Evolutionary conservation across 1,284 basidiomycete species (phyloP).

Genomic region (Mycena citricolor): DNA sequence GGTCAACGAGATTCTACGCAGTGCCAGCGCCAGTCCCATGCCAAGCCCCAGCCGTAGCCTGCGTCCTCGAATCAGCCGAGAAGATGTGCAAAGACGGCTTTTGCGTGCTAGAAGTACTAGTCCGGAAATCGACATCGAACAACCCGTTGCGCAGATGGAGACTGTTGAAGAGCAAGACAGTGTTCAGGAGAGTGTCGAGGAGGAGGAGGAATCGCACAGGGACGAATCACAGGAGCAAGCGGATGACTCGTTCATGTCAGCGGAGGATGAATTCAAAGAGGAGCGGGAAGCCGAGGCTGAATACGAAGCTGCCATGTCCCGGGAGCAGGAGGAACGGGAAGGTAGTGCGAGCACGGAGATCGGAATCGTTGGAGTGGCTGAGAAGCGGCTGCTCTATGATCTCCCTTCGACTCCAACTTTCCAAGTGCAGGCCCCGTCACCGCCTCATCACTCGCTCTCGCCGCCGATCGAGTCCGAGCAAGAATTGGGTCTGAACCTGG

Average conservation of each 20-base stretch:
- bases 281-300: constrained; percentile 22
- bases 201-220: constrained; percentile 24
- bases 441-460: neutral
- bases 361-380: constrained; percentile 45
- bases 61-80: constrained; percentile 49
- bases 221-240: constrained; percentile 39
- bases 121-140: constrained; percentile 12
- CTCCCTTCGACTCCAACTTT: constrained; percentile 3
- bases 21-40: constrained; percentile 1
- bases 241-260: too few relatives aligned
- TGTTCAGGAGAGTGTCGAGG: constrained; percentile 30
- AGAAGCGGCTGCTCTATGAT: constrained; percentile 36
- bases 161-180: constrained; percentile 26
- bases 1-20: neutral
- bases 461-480: constrained; percentile 6
- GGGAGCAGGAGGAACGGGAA: constrained; percentile 5
- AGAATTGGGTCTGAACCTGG: constrained; percentile 39
- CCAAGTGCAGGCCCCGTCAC: neutral
- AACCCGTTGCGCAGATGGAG: constrained; percentile 5
- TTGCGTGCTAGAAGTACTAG: constrained; percentile 30
- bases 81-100: constrained; percentile 52
- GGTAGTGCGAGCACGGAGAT: constrained; percentile 36
- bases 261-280: constrained; percentile 21
- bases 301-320: neutral
- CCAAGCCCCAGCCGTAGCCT: constrained; percentile 25